Base-by-base conservation (phyloP, 2,329 filamentous ascomycete genomes). In the Pseudogymnoascus sp. region DNA sequence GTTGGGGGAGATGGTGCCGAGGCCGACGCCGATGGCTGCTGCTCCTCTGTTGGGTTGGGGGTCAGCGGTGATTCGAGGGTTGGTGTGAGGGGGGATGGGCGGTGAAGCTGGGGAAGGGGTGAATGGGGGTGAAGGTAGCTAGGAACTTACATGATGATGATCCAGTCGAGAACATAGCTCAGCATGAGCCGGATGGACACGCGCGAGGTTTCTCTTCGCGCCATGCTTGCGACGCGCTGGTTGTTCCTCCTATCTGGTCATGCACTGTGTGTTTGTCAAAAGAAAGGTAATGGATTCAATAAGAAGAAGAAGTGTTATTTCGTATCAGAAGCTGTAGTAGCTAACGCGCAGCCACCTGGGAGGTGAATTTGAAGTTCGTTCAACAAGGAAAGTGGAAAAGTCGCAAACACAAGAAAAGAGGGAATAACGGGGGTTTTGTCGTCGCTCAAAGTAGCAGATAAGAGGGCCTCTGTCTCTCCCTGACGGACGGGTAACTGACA, bases 151-250 rank as follows among this genome's bases (percentile, higher is more conserved):
- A 88, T 75, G 64, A 90, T 82, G 64, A 90, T 78, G 57, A 88
- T 72, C 90, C 90, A 93, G 77, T 93, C 90, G 64, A 90, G 76
- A 59, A 87, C 75, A 73, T 93, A 93, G 3, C 88, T 89, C 8
- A 84, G 70, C 45, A 87, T 72, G 42, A 91, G 57, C 4, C 65
- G 42, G 5, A 65, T 42, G 21, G 70, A 72, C 54, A 71, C 64
- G 31, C 68, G 67, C 23, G 47, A 57, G 47, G 47, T 11, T 14
- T 57, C n/a, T 14, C 47, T n/a, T 18, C 47, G 47, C 47, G 47
- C 14, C 29, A 29, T 26, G 14, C 14, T 29, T 29, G 18, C 47
- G 6, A n/a, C 14, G 23, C 21, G 6, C 47, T 29, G 26, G n/a
- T 23, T 16, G 7, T 8, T 42, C 39, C 39, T 42, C 39, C 39